Percentiles rank a stretch among this genome's conserved stretches.
phyloP scores from a whole-genome alignment of 2,329 filamentous ascomycete species.

The Diaporthe helianthi region DNA sequence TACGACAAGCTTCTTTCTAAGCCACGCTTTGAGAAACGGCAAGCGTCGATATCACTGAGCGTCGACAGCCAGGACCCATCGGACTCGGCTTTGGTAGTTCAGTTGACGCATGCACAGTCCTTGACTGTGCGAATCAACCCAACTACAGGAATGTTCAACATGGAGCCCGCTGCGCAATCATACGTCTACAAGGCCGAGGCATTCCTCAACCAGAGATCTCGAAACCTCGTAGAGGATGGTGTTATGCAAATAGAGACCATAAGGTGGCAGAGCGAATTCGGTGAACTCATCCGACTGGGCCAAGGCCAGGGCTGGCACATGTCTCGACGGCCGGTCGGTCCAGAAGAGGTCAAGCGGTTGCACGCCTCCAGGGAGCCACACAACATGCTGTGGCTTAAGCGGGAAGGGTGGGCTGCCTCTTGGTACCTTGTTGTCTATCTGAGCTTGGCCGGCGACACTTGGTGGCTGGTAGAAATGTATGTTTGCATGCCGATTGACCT shows the following conservation, averaged over 20 bases:
- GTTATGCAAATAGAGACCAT: constrained; percentile 65
- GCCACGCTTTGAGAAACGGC: constrained; percentile 66
- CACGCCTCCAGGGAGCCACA: constrained; percentile 52
- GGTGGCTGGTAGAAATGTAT: constrained; percentile 76
- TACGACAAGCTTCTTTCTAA: constrained; percentile 65
- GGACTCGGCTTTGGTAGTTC: constrained; percentile 72
- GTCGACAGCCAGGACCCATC: constrained; percentile 68
- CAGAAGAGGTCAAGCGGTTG: constrained; percentile 59
- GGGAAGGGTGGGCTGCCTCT: constrained; percentile 71
- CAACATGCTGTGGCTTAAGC: constrained; percentile 73
- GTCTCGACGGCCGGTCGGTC: constrained; percentile 54
- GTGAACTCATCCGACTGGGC: constrained; percentile 67
- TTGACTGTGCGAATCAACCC: constrained; percentile 75
- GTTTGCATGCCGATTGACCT: constrained; percentile 39
- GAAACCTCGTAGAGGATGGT: constrained; percentile 64
- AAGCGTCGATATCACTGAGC: constrained; percentile 64
- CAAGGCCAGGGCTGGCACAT: constrained; percentile 70
- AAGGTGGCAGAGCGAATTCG: constrained; percentile 66
- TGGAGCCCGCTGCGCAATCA: constrained; percentile 66
- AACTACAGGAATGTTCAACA: constrained; percentile 76
- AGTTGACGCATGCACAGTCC: constrained; percentile 69
- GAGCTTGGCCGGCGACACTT: constrained; percentile 75
- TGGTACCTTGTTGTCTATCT: constrained; percentile 79
- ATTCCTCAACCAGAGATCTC: constrained; percentile 65
- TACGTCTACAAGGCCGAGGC: constrained; percentile 65